Base-by-base conservation (phyloP, 164 flowering plant genomes). In the Nymphaea colorata region DNA sequence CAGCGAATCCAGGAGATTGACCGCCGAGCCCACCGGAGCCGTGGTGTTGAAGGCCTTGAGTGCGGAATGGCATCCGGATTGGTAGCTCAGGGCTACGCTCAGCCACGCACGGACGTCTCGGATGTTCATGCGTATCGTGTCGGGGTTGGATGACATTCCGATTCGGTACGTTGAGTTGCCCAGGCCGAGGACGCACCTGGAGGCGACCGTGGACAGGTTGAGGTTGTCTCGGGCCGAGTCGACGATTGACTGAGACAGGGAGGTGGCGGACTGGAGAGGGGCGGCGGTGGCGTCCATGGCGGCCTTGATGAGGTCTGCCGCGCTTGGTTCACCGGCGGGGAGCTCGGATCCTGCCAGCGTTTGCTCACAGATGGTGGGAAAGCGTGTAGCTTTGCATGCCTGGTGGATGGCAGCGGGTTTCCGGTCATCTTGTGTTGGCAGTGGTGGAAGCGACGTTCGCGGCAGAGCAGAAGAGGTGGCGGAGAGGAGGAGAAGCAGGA, bases 61-160 rank as follows among this genome's bases (percentile, higher is more conserved):
- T 6, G 74, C 95, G 0, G 88, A 81, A 86, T 84, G 82, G 86
- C 93, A 88, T 64, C 73, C 89, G 79, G 81, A 82, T 72, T 90
- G 90, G 82, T 78, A 85, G 0, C 65, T 64, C 51, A 87, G 51
- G 2, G 91, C 84, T 2, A 95, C 90, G 76, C 87, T 82, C 72
- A 81, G 68, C 95, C 93, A 94, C 0, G 98, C 95, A 2, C 93
- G 80, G 0, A 82, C 83, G 76, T 88, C 90, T 73, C 85, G 88
- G 69, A 61, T 67, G 59, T 68, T 69, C 47, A 82, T 82, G 41
- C 75, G 74, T 59, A 85, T 63, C 0, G 80, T 77, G 3, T 66
- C 78, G 42, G 6, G 59, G 8, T 84, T 25, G 3, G 75, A 64
- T 2, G 75, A 25, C 44, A 74, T 59, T 59, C 65, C 14, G 66